Percentiles rank a stretch among this genome's conserved stretches.
Evolutionary conservation across 2,329 filamentous ascomycete species (phyloP).

Genomic region (Neocatenulostroma microsporum): DNA sequence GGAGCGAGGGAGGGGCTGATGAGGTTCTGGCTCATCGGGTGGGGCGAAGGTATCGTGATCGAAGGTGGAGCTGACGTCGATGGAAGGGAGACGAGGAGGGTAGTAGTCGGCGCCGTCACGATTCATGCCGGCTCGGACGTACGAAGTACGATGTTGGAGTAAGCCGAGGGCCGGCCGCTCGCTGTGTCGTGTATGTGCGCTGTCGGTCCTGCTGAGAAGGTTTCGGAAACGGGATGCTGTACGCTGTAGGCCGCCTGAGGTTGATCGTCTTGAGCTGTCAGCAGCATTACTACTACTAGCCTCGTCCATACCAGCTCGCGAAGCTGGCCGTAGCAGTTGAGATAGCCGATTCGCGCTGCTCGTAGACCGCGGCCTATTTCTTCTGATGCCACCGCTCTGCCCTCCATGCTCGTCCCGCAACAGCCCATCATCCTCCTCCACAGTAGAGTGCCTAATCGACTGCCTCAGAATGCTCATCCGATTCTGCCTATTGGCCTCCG

Average conservation of each 20-base stretch:
- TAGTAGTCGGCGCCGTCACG: conserved; percentile 19
- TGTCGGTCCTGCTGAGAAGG: conserved; percentile 11
- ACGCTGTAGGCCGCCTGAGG: conserved; percentile 13
- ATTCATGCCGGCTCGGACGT: conserved; percentile 17
- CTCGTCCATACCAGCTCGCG: not conserved
- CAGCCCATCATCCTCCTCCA: conserved; percentile 9
- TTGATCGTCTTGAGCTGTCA: not conserved
- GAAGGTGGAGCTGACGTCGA: conserved; percentile 27
- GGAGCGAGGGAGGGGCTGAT: conserved; percentile 18
- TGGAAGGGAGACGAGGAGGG: conserved; percentile 25
- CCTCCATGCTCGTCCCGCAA: conserved; percentile 8
- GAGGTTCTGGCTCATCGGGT: conserved; percentile 16
- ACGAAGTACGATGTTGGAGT: conserved; percentile 21
- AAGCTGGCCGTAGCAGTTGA: conserved; percentile 18
- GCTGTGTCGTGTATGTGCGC: conserved; percentile 3
- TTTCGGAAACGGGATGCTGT: conserved; percentile 18
- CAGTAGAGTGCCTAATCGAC: conserved; percentile 7
- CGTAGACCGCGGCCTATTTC: conserved; percentile 11
- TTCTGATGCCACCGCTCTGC: not conserved
- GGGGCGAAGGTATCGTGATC: conserved; percentile 28
- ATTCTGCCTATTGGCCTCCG: conserved; percentile 6
- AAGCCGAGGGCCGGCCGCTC: conserved; percentile 11
- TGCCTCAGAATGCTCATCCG: conserved; percentile 8
- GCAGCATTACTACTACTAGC: not conserved
- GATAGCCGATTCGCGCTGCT: conserved; percentile 22